Evolutionary conservation across 2,329 filamentous ascomycete species (phyloP).

Genomic region (Cercospora zeae-maydis): DNA sequence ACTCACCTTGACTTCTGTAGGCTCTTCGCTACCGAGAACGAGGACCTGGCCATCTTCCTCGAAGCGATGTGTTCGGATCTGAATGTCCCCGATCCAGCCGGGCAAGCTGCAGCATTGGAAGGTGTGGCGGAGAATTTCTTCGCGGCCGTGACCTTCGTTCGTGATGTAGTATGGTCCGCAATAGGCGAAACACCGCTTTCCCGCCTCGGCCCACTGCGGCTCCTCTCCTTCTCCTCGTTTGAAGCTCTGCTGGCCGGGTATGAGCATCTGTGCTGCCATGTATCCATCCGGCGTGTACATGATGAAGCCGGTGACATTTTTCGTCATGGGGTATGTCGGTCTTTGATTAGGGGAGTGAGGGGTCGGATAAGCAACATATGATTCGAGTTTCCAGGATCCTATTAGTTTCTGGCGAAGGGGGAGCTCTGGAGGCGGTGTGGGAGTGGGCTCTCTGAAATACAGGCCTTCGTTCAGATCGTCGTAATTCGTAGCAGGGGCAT

Average conservation of each 20-base stretch:
- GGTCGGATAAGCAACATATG: conserved; percentile 39
- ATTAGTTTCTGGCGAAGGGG: conserved; percentile 36
- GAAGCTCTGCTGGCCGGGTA: conserved; percentile 39
- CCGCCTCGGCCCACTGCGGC: conserved; percentile 40
- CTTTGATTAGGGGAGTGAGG: conserved; percentile 35
- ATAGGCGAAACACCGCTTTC: conserved; percentile 39
- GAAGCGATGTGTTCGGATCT: conserved; percentile 38
- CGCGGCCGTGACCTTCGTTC: conserved; percentile 34
- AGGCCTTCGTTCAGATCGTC: conserved; percentile 36
- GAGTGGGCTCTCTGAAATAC: conserved; percentile 32
- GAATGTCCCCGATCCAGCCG: conserved; percentile 40
- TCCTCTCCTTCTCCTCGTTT: conserved; percentile 39
- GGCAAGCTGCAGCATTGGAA: conserved; percentile 40
- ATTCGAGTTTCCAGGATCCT: conserved; percentile 39
- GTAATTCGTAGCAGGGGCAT: conserved; percentile 28
- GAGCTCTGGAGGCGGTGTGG: conserved; percentile 30
- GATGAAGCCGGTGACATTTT: conserved; percentile 38
- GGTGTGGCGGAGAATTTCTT: conserved; percentile 37
- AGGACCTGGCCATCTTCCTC: conserved; percentile 40
- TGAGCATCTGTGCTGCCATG: conserved; percentile 40
- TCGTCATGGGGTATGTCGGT: conserved; percentile 39
- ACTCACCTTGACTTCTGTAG: conserved; percentile 39
- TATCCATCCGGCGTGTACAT: conserved; percentile 41
- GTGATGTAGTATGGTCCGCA: conserved; percentile 40
- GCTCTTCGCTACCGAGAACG: conserved; percentile 39